phyloP scores from a whole-genome alignment of 2,329 filamentous ascomycete genomes.

The Xylaria sp. region DNA sequence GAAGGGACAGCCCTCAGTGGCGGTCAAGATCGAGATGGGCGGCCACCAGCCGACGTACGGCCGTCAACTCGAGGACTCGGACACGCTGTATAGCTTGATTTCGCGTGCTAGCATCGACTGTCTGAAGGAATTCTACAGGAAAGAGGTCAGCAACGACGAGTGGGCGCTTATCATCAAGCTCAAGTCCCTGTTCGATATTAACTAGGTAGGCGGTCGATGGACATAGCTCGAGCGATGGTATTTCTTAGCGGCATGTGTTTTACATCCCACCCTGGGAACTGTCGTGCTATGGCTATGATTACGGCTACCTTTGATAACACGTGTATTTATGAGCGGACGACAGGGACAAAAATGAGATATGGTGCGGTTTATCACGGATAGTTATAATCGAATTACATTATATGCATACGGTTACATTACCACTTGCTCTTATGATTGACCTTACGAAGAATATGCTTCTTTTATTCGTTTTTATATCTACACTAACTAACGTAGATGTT shows the following conservation, averaged over 20 bases:
- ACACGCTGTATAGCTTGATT: slow-evolving; percentile 87
- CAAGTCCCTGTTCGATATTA: slow-evolving; percentile 92
- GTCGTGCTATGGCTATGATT: neutral
- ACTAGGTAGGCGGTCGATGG: slow-evolving; percentile 54
- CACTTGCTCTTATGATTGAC: neutral
- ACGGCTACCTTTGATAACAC: neutral
- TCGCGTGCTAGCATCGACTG: slow-evolving; percentile 90
- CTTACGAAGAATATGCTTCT: neutral
- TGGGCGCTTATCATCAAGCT: slow-evolving; percentile 95
- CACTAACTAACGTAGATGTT: too few species aligned
- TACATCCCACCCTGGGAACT: neutral
- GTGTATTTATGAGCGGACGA: slow-evolving; percentile 27
- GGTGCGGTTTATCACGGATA: neutral
- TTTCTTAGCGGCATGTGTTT: slow-evolving; percentile 11
- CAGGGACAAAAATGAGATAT: slow-evolving; percentile 11
- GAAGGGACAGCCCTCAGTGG: slow-evolving; percentile 95
- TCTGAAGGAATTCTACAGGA: slow-evolving; percentile 93
- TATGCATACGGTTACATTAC: neutral
- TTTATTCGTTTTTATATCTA: neutral
- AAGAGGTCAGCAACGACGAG: slow-evolving; percentile 73
- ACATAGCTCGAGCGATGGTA: neutral
- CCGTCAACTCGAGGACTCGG: slow-evolving; percentile 91
- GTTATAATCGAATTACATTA: slow-evolving; percentile 10
- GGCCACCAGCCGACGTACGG: slow-evolving; percentile 93
- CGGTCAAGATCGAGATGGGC: slow-evolving; percentile 96